Base-by-base conservation (phyloP, 2,329 filamentous ascomycete species). In the Xylariaceae sp. region DNA sequence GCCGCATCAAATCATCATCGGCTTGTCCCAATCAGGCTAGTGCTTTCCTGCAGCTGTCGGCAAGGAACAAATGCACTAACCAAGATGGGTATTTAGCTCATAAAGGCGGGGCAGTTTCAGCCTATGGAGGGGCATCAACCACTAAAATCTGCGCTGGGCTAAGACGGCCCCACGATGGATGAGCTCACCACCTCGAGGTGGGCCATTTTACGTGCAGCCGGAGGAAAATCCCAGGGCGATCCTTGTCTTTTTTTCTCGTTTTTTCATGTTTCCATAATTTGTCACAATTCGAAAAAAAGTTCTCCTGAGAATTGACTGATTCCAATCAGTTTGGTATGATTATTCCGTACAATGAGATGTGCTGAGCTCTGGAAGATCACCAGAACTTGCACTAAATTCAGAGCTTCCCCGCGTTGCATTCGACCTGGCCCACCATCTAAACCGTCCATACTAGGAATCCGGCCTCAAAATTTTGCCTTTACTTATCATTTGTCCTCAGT, bases 401-500 rank as follows among this genome's bases (percentile, higher is more conserved):
- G 23, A 30, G 23, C 23, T 30, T 30, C 23, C 23, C 23, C 23
- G 23, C 23, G 23, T 42, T 42, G 37, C 11, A 42, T 42, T 45
- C 13, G 13, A 10, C 13, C 37, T 7, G 42, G 42, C 42, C 42
- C 42, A 45, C 13, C 42, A 45, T 45, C 42, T n/a, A 4, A n/a
- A 15, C 11, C 42, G 13, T 6, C 42, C 13, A 11, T 23, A 49
- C 42, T 52, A 10, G 35, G 42, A 44, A 23, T 50, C 30, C 9
- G n/a, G 8, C 15, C 34, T 4, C 47, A 54, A 59, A 62, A 54
- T 54, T 61, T 59, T n/a, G 6, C 45, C 35, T 37, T 17, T 39
- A 8, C 47, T 10, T 23, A 8, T 30, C 13, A 39, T 48, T 47
- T 35, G 13, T 51, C 17, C 1, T 45, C 23, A 11, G 8, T 18